Percentiles rank a stretch among this genome's conserved stretches.
Evolutionary conservation across 75 land plant genomes (phyloP).

Genomic region (Ceratopteris richardii): DNA sequence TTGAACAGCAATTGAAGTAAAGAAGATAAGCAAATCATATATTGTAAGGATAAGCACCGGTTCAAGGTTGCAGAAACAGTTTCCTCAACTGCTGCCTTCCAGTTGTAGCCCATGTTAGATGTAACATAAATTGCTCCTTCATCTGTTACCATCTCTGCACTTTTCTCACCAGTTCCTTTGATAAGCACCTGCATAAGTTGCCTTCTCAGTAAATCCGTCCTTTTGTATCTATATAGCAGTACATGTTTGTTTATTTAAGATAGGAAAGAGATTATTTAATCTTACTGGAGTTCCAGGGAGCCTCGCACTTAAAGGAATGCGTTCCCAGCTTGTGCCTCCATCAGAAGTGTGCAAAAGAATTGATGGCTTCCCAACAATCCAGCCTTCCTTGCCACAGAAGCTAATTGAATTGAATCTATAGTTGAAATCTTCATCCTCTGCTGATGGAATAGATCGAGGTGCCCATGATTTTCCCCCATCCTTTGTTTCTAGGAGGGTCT

Average conservation of each 20-base stretch:
- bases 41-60: constrained; percentile 27
- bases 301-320: constrained; percentile 81
- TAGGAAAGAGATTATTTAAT: no score
- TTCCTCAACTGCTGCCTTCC: constrained; percentile 99
- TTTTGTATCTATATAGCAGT: no score
- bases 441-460: constrained; percentile 84
- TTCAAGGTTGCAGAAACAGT: constrained; percentile 97
- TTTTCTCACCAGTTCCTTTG: constrained; percentile 80
- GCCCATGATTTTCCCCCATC: constrained; percentile 90
- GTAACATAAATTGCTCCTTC: constrained; percentile 95
- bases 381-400: constrained; percentile 89
- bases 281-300: constrained; percentile 97
- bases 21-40: no score
- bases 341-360: constrained; percentile 84
- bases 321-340: constrained; percentile 87
- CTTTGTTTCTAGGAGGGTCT: constrained; percentile 94
- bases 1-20: no score
- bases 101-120: constrained; percentile 87
- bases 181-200: constrained; percentile 71
- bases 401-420: constrained; percentile 94
- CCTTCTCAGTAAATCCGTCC: no score
- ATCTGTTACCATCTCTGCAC: constrained; percentile 99
- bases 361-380: constrained; percentile 98
- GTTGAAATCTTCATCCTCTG: constrained; percentile 98
- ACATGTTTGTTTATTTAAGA: no score